These are phyloP conservation scores for Posidonia oceanica DNA, from an alignment of 116 monocot species.

Conservation along the genomic window DNA sequence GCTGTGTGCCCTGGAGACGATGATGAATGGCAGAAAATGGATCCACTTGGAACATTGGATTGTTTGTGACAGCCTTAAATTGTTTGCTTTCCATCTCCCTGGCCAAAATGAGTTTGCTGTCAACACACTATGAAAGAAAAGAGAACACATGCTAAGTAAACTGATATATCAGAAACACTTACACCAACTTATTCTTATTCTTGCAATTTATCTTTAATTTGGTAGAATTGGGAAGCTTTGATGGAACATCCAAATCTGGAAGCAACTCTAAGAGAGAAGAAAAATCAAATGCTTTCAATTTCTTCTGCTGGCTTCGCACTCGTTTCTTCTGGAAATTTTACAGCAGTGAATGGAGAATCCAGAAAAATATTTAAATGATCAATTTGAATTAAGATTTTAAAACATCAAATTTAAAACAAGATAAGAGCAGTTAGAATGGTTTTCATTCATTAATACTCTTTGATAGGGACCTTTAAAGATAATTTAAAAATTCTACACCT, in stretches of 20 bases:
- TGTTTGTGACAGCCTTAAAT: constrained; percentile 30
- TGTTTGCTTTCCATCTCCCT: constrained; percentile 40
- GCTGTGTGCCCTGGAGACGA: constrained; percentile 46
- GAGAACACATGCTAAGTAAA: neutral
- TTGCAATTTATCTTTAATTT: constrained; percentile 35
- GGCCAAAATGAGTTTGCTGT: neutral
- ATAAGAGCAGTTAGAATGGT: too few species aligned
- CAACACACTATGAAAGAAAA: neutral
- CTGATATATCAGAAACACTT: constrained; percentile 4
- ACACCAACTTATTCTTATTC: constrained; percentile 25
- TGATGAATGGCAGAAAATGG: constrained; percentile 51
- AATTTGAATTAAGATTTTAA: too few species aligned
- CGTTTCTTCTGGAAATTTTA: constrained; percentile 31
- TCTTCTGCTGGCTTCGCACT: constrained; percentile 38
- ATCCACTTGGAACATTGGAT: constrained; percentile 41
- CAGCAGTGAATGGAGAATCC: neutral
- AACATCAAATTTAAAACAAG: too few species aligned
- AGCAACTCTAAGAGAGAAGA: constrained; percentile 50
- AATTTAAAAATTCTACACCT: too few species aligned
- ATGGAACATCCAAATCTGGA: constrained; percentile 23
- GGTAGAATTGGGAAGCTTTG: constrained; percentile 1
- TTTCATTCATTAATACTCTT: too few species aligned
- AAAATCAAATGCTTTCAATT: constrained; percentile 64
- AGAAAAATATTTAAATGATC: neutral
- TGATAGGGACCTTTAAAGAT: too few species aligned